Conservation (phyloP, 305 asterid species). For the Fraxinus latifolia region DNA sequence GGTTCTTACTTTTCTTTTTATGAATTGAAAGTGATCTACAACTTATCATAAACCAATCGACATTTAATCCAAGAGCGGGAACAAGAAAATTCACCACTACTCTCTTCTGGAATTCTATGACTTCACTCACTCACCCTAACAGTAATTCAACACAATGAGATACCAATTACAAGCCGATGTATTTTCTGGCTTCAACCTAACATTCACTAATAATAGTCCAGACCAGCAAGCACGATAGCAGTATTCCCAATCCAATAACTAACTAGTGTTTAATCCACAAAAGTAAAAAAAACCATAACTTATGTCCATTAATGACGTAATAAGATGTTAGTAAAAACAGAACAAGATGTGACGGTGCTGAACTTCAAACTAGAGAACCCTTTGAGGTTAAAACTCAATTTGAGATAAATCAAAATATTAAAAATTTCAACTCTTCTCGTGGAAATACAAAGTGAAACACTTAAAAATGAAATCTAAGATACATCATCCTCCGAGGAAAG, state of each 20-base stretch:
- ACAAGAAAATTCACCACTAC: not conserved
- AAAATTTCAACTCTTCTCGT: conserved; percentile 2
- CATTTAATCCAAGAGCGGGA: not conserved
- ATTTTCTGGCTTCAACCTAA: not conserved
- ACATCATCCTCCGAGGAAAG: not conserved
- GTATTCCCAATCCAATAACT: not conserved
- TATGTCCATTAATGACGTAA: not conserved
- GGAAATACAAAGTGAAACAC: not conserved
- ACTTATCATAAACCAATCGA: not conserved
- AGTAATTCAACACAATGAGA: not conserved
- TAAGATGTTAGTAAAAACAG: not conserved
- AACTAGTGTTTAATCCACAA: not conserved
- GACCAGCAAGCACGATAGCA: not conserved
- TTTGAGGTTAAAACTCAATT: not conserved
- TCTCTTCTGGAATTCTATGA: not conserved
- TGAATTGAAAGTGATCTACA: not conserved
- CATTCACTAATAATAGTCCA: not conserved
- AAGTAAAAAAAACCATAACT: not conserved
- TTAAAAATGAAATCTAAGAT: conserved; percentile 1
- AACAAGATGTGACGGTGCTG: not conserved
- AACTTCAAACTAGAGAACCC: not conserved
- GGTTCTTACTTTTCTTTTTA: not conserved
- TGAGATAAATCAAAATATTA: not conserved
- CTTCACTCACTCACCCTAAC: not conserved
- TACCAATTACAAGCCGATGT: not conserved